A percentile compares a stretch with the other conserved stretches of the same genome.
Conservation (phyloP, 2,329 filamentous ascomycete genomes). For the Fusarium sp. region DNA sequence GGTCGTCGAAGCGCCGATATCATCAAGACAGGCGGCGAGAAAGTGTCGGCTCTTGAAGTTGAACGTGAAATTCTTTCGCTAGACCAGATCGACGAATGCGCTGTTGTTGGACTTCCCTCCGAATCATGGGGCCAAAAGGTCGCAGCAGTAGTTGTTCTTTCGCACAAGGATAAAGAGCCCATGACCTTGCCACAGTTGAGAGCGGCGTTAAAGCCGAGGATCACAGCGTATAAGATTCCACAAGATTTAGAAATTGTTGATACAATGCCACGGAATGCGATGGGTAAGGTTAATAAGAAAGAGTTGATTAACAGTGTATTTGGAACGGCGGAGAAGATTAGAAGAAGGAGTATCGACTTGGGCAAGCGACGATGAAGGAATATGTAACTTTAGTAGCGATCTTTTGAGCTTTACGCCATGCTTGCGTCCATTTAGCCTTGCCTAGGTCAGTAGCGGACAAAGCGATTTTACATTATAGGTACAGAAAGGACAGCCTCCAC, state of each 20-base stretch:
- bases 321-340: conserved; percentile 6
- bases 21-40: conserved; percentile 96
- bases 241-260: conserved; percentile 86
- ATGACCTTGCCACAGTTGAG: conserved; percentile 76
- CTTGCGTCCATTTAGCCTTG: no score
- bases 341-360: conserved; percentile 15
- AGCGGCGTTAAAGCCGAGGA: conserved; percentile 77
- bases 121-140: conserved; percentile 97
- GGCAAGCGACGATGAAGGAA: background rate
- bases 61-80: conserved; percentile 92
- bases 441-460: no score
- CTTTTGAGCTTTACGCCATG: no score
- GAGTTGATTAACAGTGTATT: conserved; percentile 71
- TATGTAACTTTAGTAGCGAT: background rate
- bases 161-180: conserved; percentile 67
- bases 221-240: conserved; percentile 93
- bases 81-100: conserved; percentile 81
- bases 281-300: conserved; percentile 92
- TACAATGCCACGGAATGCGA: conserved; percentile 88
- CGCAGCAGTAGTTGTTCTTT: conserved; percentile 84
- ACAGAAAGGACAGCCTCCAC: no score
- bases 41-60: conserved; percentile 90
- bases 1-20: conserved; percentile 91
- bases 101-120: conserved; percentile 86
- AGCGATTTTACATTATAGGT: no score